These are phyloP conservation scores for Gliomastix tumulicola DNA, from an alignment of 2,329 filamentous ascomycete genomes.

Conservation along the genomic window DNA sequence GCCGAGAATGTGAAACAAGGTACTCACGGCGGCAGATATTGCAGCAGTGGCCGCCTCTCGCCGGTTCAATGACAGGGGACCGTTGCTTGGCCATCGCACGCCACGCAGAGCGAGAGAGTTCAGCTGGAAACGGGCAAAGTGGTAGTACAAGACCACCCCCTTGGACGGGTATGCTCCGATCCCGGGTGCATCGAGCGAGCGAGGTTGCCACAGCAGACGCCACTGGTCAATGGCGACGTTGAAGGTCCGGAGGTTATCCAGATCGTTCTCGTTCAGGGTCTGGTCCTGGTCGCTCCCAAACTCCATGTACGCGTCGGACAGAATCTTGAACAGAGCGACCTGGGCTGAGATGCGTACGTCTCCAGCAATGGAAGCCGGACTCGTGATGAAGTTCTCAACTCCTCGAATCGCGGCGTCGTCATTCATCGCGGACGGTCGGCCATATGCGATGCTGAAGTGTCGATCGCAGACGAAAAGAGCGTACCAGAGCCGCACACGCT, in stretches of 20 bases:
- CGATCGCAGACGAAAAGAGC: constrained; percentile 22
- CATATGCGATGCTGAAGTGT: constrained; percentile 22
- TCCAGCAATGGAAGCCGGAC: constrained; percentile 6
- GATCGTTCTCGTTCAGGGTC: constrained; percentile 3
- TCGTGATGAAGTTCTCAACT: constrained; percentile 15
- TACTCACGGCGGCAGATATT: constrained; percentile 22
- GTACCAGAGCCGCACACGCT: constrained; percentile 53
- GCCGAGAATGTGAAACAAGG: constrained; percentile 20
- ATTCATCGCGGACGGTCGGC: constrained; percentile 18
- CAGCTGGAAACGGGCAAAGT: constrained; percentile 9
- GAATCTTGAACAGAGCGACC: constrained; percentile 7
- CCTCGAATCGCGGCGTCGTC: constrained; percentile 11
- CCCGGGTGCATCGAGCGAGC: constrained; percentile 4
- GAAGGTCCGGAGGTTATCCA: constrained; percentile 6
- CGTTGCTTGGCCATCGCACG: constrained; percentile 6
- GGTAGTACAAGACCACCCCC: constrained; percentile 7
- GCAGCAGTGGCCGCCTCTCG: constrained; percentile 16
- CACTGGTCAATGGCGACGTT: constrained; percentile 8
- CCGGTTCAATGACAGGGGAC: constrained; percentile 1
- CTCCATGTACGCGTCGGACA: constrained; percentile 6
- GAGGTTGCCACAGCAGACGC: constrained; percentile 5
- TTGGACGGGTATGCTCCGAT: constrained; percentile 6
- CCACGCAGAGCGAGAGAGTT: constrained; percentile 8
- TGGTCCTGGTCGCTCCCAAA: constrained; percentile 8
- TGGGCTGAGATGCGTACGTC: constrained; percentile 7